These are phyloP conservation scores for Pelargonium cotyledonis DNA, from an alignment of 441 rosid genomes.

Conservation along the genomic window DNA sequence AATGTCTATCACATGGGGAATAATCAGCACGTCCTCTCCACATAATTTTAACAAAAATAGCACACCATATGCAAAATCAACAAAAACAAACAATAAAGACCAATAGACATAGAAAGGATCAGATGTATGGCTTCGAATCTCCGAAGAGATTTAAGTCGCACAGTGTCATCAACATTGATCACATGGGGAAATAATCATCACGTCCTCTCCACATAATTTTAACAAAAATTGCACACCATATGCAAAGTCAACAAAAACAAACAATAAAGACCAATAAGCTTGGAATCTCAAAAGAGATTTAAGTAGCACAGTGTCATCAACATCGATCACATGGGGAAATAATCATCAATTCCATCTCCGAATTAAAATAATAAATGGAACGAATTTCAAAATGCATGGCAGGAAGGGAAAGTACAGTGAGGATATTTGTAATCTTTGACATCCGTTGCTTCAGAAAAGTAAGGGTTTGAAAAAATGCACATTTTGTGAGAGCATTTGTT, in stretches of 20 bases:
- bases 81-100: too few species aligned
- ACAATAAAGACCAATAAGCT: neutral
- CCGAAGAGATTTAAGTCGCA: neutral
- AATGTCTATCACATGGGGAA: neutral
- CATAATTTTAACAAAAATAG: neutral
- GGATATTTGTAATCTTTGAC: neutral
- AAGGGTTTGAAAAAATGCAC: neutral
- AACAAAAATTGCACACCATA: too few species aligned
- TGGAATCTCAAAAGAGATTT: neutral
- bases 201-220: neutral
- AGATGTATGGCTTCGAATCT: too few species aligned
- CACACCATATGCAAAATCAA: too few species aligned
- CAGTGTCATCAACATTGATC: neutral
- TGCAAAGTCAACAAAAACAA: too few species aligned
- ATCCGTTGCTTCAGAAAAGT: neutral
- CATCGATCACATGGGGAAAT: neutral
- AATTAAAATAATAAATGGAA: conserved; percentile 27
- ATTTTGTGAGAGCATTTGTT: neutral
- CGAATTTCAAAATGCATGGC: too few species aligned
- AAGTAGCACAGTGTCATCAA: neutral
- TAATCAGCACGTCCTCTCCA: neutral
- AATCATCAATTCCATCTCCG: neutral
- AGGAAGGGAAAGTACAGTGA: neutral
- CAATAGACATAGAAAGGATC: too few species aligned
- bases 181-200: neutral